Percentiles rank a stretch among this genome's conserved stretches.
These are phyloP conservation scores for Talaromyces ruber DNA, from an alignment of 495 filamentous ascomycete species.

Conservation along the genomic window DNA sequence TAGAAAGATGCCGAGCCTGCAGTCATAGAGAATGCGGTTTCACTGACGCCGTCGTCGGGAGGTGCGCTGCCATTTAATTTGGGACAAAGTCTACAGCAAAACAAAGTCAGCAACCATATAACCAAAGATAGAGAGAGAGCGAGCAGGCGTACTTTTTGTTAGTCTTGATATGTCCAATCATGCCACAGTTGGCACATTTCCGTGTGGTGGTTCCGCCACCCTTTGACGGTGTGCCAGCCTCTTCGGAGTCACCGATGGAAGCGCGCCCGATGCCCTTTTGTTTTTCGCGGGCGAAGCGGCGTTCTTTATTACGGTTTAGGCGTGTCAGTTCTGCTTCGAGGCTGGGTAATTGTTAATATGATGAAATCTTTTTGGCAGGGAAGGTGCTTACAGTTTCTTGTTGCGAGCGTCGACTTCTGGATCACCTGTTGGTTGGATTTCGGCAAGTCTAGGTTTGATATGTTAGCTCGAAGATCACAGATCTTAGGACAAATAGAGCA, in stretches of 20 bases:
- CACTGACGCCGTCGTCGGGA: slow-evolving; percentile 50
- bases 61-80: slow-evolving; percentile 82
- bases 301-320: slow-evolving; percentile 82
- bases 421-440: slow-evolving; percentile 66
- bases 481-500: slow-evolving; percentile 19
- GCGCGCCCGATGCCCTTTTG: slow-evolving; percentile 55
- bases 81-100: slow-evolving; percentile 64
- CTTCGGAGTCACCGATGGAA: slow-evolving; percentile 28
- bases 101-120: neutral
- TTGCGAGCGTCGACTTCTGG: slow-evolving; percentile 58
- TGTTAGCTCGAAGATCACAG: slow-evolving; percentile 5
- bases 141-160: slow-evolving; percentile 73
- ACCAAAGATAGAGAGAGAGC: slow-evolving; percentile 7
- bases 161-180: slow-evolving; percentile 97
- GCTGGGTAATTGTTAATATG: slow-evolving; percentile 26
- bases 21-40: slow-evolving; percentile 46
- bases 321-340: slow-evolving; percentile 70
- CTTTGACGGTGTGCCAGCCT: slow-evolving; percentile 37
- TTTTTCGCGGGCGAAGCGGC: slow-evolving; percentile 83
- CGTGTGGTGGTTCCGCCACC: slow-evolving; percentile 62
- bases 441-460: slow-evolving; percentile 34
- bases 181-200: slow-evolving; percentile 95
- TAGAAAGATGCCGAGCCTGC: slow-evolving; percentile 11
- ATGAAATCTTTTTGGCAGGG: neutral
- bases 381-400: slow-evolving; percentile 34